Evolutionary conservation across 2,329 filamentous ascomycete genomes (phyloP).

Genomic region (Fonsecaea pugnacius): DNA sequence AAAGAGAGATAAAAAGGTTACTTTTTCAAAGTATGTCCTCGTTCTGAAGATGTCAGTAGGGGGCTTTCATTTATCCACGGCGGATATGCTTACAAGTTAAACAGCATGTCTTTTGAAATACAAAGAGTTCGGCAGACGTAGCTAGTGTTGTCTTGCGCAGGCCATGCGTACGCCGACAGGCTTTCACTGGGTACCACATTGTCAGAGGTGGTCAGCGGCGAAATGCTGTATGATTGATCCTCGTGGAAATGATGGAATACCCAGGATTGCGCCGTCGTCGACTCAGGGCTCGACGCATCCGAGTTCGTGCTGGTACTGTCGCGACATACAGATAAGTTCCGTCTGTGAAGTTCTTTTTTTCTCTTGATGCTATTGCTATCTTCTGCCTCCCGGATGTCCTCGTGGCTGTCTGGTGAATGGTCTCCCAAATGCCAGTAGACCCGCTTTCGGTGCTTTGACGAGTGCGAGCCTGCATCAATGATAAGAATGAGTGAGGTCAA

Average conservation of each 20-base stretch:
- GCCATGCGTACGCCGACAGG: not conserved
- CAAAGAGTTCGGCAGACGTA: constrained; percentile 5
- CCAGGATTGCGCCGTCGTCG: constrained; percentile 16
- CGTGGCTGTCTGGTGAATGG: not conserved
- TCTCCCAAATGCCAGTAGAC: not conserved
- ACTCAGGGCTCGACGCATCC: constrained; percentile 9
- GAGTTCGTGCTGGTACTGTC: not conserved
- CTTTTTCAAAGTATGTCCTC: constrained; percentile 13
- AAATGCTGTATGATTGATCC: constrained; percentile 18
- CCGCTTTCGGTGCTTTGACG: constrained; percentile 7
- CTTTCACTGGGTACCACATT: not conserved
- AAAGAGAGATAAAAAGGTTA: constrained; percentile 16
- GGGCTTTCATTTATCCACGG: not conserved
- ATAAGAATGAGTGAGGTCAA: not conserved
- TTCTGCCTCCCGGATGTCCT: not conserved
- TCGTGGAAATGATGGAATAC: constrained; percentile 20
- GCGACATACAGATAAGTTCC: not conserved
- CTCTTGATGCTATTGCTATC: not conserved
- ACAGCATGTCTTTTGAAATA: constrained; percentile 3
- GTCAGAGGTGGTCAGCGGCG: not conserved
- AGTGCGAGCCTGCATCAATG: not conserved
- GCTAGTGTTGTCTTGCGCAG: constrained; percentile 1
- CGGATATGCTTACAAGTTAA: constrained; percentile 1
- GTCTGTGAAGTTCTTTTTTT: not conserved
- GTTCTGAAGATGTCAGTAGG: not conserved